phyloP scores from a whole-genome alignment of 2,329 filamentous ascomycete species.

The Trichothecium roseum region DNA sequence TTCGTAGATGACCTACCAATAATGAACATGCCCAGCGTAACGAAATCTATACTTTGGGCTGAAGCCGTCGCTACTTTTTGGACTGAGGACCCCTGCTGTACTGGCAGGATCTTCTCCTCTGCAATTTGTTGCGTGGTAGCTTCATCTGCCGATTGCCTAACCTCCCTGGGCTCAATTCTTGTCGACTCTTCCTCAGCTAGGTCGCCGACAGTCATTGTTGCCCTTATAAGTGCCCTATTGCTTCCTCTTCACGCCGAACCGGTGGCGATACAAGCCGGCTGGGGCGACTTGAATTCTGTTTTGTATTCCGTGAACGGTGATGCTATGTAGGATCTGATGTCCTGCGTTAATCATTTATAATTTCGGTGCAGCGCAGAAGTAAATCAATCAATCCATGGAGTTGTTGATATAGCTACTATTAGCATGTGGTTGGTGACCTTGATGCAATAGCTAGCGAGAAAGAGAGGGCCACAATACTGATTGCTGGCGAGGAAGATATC shows the following conservation, averaged over 20 bases:
- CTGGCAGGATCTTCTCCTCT: background rate
- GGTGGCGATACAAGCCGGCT: too few relatives aligned
- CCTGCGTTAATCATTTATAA: too few relatives aligned
- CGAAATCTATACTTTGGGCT: conserved; percentile 45
- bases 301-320: too few relatives aligned
- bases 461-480: too few relatives aligned
- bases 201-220: background rate
- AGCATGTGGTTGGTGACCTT: too few relatives aligned
- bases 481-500: too few relatives aligned
- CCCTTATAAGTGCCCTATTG: background rate
- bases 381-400: too few relatives aligned
- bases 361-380: too few relatives aligned
- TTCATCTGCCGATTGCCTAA: background rate
- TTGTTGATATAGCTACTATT: too few relatives aligned
- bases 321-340: too few relatives aligned
- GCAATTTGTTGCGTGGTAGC: background rate
- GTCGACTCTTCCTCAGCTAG: background rate
- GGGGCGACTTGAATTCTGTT: background rate
- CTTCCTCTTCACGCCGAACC: background rate
- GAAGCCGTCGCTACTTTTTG: background rate
- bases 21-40: conserved; percentile 65
- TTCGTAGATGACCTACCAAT: conserved; percentile 43
- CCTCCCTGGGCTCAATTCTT: conserved; percentile 1
- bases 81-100: background rate
- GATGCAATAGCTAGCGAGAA: too few relatives aligned